Percentiles rank a stretch among this genome's conserved stretches.
These are phyloP conservation scores for Calycina herbarum DNA, from an alignment of 2,329 filamentous ascomycete genomes.

Conservation along the genomic window DNA sequence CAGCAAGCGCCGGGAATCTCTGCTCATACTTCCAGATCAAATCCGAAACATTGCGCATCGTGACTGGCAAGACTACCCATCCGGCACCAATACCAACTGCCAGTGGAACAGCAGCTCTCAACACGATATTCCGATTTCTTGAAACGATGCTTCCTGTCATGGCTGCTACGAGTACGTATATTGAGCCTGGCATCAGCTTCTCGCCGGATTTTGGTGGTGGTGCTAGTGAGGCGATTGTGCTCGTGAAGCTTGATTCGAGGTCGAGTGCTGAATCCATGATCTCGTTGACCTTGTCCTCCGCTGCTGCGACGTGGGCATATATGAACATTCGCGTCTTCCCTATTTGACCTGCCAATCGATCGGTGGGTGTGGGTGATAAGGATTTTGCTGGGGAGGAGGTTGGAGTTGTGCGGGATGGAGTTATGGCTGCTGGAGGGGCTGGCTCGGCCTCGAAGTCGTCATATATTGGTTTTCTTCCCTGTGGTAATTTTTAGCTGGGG, in stretches of 20 bases:
- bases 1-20: slow-evolving; percentile 77
- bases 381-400: slow-evolving; percentile 37
- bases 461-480: slow-evolving; percentile 75
- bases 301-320: slow-evolving; percentile 69
- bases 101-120: slow-evolving; percentile 75
- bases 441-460: slow-evolving; percentile 59
- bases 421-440: slow-evolving; percentile 35
- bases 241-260: slow-evolving; percentile 87
- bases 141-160: slow-evolving; percentile 94
- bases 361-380: slow-evolving; percentile 73
- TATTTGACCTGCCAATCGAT: slow-evolving; percentile 82
- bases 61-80: slow-evolving; percentile 82
- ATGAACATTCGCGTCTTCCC: slow-evolving; percentile 77
- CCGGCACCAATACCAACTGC: slow-evolving; percentile 80
- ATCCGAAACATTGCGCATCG: slow-evolving; percentile 84
- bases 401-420: slow-evolving; percentile 20
- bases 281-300: slow-evolving; percentile 81
- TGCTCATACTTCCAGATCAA: slow-evolving; percentile 92
- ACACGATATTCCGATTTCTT: slow-evolving; percentile 80
- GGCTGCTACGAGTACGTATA: slow-evolving; percentile 90
- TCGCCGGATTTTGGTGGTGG: slow-evolving; percentile 84
- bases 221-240: slow-evolving; percentile 83
- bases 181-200: slow-evolving; percentile 80
- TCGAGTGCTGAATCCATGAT: slow-evolving; percentile 78
- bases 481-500: not conserved